These are phyloP conservation scores for Populus tremula DNA, from an alignment of 345 rosid genomes.

Conservation along the genomic window DNA sequence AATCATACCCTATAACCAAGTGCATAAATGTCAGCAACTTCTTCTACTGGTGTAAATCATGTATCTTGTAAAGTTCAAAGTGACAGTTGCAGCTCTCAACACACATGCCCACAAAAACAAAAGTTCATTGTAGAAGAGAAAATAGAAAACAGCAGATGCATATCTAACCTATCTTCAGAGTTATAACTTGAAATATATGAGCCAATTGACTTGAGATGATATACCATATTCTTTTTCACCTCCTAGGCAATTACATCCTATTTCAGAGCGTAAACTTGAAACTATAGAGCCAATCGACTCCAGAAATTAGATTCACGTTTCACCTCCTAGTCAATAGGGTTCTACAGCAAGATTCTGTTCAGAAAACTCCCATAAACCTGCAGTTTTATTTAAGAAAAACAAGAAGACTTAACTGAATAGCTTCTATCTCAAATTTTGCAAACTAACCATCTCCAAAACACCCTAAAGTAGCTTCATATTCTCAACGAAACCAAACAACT, in stretches of 20 bases:
- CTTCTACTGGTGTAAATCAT: too few relatives aligned
- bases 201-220: not conserved
- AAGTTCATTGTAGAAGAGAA: not conserved
- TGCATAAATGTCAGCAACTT: not conserved
- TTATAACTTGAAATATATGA: not conserved
- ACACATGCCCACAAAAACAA: not conserved
- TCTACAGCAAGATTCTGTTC: not conserved
- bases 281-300: not conserved
- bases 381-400: not conserved
- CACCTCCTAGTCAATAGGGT: not conserved
- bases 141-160: not conserved
- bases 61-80: too few relatives aligned
- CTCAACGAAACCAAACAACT: not conserved
- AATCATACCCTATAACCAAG: not conserved
- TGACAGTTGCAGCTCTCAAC: not conserved
- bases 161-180: not conserved
- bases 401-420: too few relatives aligned
- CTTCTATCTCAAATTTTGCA: not conserved
- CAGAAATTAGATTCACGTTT: not conserved
- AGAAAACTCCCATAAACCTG: not conserved
- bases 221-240: not conserved
- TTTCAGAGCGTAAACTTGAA: not conserved
- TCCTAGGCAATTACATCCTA: not conserved
- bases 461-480: not conserved
- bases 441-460: not conserved